These are phyloP conservation scores for Sphaerosporella brunnea DNA, from an alignment of 495 filamentous ascomycete genomes.

Conservation along the genomic window DNA sequence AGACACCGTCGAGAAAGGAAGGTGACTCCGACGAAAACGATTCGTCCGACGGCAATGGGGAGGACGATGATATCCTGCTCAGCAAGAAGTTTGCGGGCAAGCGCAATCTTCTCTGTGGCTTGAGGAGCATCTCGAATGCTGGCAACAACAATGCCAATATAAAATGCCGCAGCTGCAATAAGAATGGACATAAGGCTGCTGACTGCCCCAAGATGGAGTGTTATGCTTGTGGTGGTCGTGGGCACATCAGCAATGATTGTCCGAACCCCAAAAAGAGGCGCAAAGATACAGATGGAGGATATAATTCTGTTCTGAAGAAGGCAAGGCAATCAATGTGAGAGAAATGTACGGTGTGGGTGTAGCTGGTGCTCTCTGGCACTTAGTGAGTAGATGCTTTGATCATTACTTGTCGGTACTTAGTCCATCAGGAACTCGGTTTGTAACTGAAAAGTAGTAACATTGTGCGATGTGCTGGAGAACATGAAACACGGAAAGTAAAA, in stretches of 20 bases:
- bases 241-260: slow-evolving; percentile 31
- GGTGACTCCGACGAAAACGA: neutral
- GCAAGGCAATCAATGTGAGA: neutral
- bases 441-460: no score
- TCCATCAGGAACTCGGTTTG: no score
- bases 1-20: neutral
- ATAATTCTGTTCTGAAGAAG: neutral
- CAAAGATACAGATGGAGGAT: slow-evolving; percentile 2
- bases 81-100: neutral
- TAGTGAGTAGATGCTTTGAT: neutral
- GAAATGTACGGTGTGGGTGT: no score
- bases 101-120: slow-evolving; percentile 6
- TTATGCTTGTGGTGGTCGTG: slow-evolving; percentile 30
- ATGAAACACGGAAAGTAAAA: no score
- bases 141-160: slow-evolving; percentile 3
- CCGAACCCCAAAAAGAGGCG: slow-evolving; percentile 16
- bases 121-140: slow-evolving; percentile 17
- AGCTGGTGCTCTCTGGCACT: no score
- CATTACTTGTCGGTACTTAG: no score
- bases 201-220: slow-evolving; percentile 22
- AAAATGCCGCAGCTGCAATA: slow-evolving; percentile 12
- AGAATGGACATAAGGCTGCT: slow-evolving; percentile 12
- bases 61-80: no score
- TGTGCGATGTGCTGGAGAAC: no score
- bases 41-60: neutral